Conservation (phyloP, 495 filamentous ascomycete genomes). For the Penicillium riverlandense region DNA sequence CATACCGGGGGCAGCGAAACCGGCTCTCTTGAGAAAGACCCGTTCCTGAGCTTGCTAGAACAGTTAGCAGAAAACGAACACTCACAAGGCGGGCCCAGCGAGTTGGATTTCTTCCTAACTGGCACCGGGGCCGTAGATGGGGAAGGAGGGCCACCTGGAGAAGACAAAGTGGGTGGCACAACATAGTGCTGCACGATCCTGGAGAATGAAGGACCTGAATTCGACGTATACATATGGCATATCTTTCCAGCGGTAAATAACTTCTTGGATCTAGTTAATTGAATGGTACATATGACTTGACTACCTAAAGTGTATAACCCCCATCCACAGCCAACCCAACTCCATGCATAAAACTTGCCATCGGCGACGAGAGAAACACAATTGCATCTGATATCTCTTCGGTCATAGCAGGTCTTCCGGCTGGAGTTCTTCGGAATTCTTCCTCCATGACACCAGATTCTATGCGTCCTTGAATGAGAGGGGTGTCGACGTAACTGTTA, state of each 20-base stretch:
- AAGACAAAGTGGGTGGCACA: background rate
- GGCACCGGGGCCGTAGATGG: constrained; percentile 20
- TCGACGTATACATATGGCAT: too few species aligned
- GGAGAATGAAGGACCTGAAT: background rate
- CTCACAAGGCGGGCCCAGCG: constrained; percentile 52
- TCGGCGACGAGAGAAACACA: constrained; percentile 49
- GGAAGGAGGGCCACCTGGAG: constrained; percentile 2
- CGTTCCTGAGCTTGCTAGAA: constrained; percentile 70
- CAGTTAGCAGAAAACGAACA: constrained; percentile 74
- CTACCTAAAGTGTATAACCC: background rate
- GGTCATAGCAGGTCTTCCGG: constrained; percentile 48
- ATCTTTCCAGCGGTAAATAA: too few species aligned
- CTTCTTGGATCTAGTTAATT: too few species aligned
- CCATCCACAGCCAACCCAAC: constrained; percentile 9
- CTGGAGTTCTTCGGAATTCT: constrained; percentile 38
- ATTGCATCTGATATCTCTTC: constrained; percentile 64
- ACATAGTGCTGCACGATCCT: background rate
- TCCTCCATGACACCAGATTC: background rate
- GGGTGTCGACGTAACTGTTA: constrained; percentile 8
- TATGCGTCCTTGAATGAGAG: constrained; percentile 5
- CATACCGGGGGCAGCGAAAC: constrained; percentile 22
- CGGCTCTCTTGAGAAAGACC: constrained; percentile 57
- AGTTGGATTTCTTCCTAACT: constrained; percentile 64
- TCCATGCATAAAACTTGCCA: constrained; percentile 32
- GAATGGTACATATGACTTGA: too few species aligned